Evolutionary conservation across 2,329 filamentous ascomycete species (phyloP), one percentile per base, ranked within the genome.

Genomic region (Colletotrichum sp.): DNA sequence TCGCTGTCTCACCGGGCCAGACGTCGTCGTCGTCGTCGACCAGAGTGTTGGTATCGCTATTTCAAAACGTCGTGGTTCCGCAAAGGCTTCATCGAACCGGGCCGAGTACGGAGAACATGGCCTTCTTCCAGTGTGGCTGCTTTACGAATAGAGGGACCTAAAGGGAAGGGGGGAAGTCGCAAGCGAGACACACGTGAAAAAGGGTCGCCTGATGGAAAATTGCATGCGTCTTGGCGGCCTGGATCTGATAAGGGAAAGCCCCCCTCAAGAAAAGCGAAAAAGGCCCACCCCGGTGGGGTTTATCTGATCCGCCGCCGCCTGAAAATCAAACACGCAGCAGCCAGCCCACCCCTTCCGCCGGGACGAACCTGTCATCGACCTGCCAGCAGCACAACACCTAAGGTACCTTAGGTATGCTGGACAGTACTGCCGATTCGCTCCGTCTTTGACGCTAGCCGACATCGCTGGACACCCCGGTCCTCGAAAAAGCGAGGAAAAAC

Each of bases 181-280:
- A 52, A 28, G 43, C 21, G 43, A 70, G 30, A 68, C 69, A 72
- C 69, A 72, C 55, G 69, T 73, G 69, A 72, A 36, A 74, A 67
- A 63, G 38, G 38, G 69, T 72, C 72, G 62, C 62, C 62, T 72
- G 73, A 67, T 75, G 55, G 43, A 75, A 75, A 75, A 70, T 55
- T 70, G 68, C 68, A 18, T 9, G 10, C 30, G 30, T 56, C 69
- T 72, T 68, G 69, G 69, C 63, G 62, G 18, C 18, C 38, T 43
- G 38, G 38, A 73, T 75, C 73, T 75, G 73, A 75, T 75, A 75
- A 75, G 73, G 73, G 32, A 75, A 73, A 62, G 69, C 30, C 26
- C 61, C 59, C 59, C 32, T 16, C 12, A 13, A 4, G 12, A 61
- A 8, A 61, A 32, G 13, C 64, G 32, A n/a, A 14, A 26, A 32